Conservation (phyloP, 1,284 basidiomycete genomes). For the Microstroma glucosiphilum region DNA sequence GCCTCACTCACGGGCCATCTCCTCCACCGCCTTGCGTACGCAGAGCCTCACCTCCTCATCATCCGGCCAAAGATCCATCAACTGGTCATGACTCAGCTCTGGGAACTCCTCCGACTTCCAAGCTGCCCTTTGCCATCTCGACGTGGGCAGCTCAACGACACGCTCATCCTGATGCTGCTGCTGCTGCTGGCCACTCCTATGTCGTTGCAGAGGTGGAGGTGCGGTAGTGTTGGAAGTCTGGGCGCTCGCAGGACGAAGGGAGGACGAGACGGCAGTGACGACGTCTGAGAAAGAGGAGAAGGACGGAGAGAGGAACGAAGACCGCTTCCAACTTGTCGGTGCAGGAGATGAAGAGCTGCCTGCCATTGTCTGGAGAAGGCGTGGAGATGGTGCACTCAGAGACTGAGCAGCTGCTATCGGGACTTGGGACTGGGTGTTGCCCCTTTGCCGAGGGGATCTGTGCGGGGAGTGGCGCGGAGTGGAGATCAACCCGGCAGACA, state of each 20-base stretch:
- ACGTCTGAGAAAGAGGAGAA: background rate
- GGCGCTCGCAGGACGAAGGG: background rate
- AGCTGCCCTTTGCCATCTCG: constrained; percentile 15
- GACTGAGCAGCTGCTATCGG: too few species aligned
- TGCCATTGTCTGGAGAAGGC: too few species aligned
- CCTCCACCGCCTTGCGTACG: background rate
- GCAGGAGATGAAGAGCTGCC: too few species aligned
- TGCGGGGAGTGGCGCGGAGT: too few species aligned
- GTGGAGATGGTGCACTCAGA: too few species aligned
- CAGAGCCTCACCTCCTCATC: constrained; percentile 17
- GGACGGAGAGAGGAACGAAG: background rate
- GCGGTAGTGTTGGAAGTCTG: too few species aligned
- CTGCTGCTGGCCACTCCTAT: too few species aligned
- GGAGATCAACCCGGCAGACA: too few species aligned
- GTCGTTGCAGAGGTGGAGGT: too few species aligned
- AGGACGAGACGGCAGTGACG: background rate
- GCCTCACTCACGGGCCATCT: background rate
- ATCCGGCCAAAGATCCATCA: constrained; percentile 26
- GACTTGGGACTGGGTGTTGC: too few species aligned
- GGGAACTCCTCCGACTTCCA: background rate
- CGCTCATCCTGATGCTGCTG: background rate
- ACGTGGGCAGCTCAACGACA: background rate
- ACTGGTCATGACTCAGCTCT: constrained; percentile 20
- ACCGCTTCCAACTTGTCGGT: too few species aligned
- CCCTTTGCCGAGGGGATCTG: too few species aligned